These are phyloP conservation scores for Lasiodiplodia theobromae DNA, from an alignment of 2,329 filamentous ascomycete species.

Conservation along the genomic window DNA sequence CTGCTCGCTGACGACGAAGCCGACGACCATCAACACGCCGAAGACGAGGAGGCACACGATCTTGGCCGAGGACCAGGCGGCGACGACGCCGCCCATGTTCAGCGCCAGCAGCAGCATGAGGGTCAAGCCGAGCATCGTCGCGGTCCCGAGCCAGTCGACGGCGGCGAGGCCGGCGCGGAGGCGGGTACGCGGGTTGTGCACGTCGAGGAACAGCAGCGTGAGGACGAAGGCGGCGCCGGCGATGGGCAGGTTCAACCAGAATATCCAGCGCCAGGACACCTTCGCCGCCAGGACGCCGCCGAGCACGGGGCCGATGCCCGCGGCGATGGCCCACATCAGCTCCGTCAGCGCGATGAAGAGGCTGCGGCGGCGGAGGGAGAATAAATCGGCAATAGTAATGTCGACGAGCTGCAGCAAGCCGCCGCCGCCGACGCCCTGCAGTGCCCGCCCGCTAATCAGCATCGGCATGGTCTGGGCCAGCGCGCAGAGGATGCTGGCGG, in stretches of 20 bases:
- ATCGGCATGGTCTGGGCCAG: slow-evolving; percentile 56
- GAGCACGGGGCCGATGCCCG: slow-evolving; percentile 60
- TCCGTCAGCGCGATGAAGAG: slow-evolving; percentile 61
- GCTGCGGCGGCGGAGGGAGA: slow-evolving; percentile 56
- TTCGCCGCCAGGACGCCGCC: slow-evolving; percentile 59
- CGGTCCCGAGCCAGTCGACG: slow-evolving; percentile 64
- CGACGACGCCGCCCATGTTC: slow-evolving; percentile 61
- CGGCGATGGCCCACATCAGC: slow-evolving; percentile 63
- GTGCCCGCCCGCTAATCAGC: slow-evolving; percentile 60
- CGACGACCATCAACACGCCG: slow-evolving; percentile 55
- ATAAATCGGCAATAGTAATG: slow-evolving; percentile 64
- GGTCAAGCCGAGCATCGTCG: slow-evolving; percentile 42
- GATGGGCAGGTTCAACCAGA: slow-evolving; percentile 64
- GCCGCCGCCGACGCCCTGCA: slow-evolving; percentile 63
- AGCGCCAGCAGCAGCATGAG: slow-evolving; percentile 62
- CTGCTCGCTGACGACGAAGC: slow-evolving; percentile 69
- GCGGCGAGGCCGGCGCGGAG: slow-evolving; percentile 57
- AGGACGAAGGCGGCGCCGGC: slow-evolving; percentile 58
- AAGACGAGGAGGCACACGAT: slow-evolving; percentile 64
- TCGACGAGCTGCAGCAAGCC: slow-evolving; percentile 61
- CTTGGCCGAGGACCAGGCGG: slow-evolving; percentile 62
- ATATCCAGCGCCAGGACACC: slow-evolving; percentile 61
- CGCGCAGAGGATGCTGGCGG: slow-evolving; percentile 59
- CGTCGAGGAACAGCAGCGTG: slow-evolving; percentile 60
- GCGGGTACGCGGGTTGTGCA: slow-evolving; percentile 62